phyloP scores from a whole-genome alignment of 306 rosid species.

The Gastrolobium villosum region DNA sequence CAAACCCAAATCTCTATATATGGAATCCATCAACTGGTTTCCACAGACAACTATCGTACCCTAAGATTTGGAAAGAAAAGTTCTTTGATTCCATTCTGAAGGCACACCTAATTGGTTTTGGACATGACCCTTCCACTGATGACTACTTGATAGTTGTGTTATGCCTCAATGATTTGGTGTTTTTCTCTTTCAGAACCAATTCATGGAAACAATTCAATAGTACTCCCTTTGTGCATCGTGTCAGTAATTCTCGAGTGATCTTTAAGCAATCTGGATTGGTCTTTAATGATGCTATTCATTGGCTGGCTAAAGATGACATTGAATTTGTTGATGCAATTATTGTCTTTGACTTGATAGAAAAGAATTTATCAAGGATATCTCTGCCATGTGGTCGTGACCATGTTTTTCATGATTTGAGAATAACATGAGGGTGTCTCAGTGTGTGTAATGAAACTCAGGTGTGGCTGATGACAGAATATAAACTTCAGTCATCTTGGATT shows the following conservation, averaged over 20 bases:
- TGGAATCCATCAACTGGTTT: slow-evolving; percentile 1
- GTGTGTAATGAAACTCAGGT: too few species aligned
- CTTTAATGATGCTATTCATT: slow-evolving; percentile 26
- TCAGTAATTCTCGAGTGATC: too few species aligned
- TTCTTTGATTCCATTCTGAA: too few species aligned
- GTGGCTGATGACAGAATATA: slow-evolving; percentile 43
- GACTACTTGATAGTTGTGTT: neutral
- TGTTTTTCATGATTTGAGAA: neutral
- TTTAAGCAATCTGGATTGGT: neutral
- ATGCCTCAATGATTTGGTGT: neutral
- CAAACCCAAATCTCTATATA: neutral
- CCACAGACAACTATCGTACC: neutral
- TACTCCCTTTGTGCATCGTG: too few species aligned
- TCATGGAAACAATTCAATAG: neutral
- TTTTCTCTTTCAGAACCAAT: slow-evolving; percentile 23
- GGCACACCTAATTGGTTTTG: neutral
- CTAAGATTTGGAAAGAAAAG: too few species aligned
- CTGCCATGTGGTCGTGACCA: neutral
- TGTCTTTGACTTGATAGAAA: neutral
- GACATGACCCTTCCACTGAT: neutral
- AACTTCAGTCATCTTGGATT: slow-evolving; percentile 29
- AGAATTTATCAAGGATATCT: neutral
- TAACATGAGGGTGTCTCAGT: slow-evolving; percentile 31
- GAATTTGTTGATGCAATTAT: neutral
- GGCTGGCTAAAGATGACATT: neutral